A percentile compares a stretch with the other conserved stretches of the same genome.
phyloP scores from a whole-genome alignment of 345 rosid species.

The Syzygium aromaticum region DNA sequence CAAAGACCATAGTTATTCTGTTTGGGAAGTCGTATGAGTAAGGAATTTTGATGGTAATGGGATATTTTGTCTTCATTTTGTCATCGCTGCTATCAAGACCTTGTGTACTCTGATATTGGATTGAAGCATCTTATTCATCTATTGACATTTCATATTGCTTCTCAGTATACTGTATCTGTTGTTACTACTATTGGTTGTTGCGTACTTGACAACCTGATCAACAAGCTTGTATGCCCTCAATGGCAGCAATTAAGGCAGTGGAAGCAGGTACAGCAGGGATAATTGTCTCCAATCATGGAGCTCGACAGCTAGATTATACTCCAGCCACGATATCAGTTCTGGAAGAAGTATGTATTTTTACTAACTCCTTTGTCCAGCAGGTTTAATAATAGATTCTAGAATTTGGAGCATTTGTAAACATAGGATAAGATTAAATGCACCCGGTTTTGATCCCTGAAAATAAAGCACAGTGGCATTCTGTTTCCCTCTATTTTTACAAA shows the following conservation, averaged over 20 bases:
- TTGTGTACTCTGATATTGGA: background rate
- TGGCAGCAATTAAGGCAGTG: constrained; percentile 63
- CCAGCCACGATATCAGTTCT: constrained; percentile 59
- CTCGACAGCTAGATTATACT: constrained; percentile 61
- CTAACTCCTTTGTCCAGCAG: background rate
- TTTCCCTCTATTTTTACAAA: background rate
- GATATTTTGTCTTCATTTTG: background rate
- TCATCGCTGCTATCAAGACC: background rate
- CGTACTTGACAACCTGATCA: background rate
- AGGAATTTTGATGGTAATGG: background rate
- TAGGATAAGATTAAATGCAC: background rate
- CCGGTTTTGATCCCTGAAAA: background rate
- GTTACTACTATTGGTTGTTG: background rate
- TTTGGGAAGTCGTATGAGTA: background rate
- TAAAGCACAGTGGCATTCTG: background rate
- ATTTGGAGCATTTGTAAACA: too few species aligned
- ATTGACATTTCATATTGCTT: background rate
- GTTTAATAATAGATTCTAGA: background rate
- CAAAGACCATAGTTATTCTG: background rate
- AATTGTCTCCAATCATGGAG: constrained; percentile 75
- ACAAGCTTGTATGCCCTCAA: background rate
- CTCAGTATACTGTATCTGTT: background rate
- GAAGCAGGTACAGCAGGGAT: constrained; percentile 64
- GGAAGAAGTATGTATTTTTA: constrained; percentile 42
- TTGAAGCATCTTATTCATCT: background rate